Evolutionary conservation across 768 basidiomycete genomes (phyloP).

Genomic region (Tulasnella sp.): DNA sequence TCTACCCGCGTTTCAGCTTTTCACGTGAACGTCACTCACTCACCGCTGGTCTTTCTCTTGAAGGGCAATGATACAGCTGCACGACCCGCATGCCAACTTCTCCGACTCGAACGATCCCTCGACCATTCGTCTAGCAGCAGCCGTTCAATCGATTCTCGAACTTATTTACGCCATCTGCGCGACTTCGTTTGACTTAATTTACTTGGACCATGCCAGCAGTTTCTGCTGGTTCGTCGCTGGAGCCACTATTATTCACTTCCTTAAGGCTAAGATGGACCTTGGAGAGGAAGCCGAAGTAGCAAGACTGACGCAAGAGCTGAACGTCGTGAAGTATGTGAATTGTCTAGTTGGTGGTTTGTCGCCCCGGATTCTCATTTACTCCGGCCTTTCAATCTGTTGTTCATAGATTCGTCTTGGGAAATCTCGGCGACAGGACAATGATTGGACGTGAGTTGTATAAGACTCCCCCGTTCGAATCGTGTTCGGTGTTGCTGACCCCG

Average conservation of each 20-base stretch:
- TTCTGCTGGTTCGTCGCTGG: constrained; percentile 71
- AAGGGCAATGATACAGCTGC: constrained; percentile 66
- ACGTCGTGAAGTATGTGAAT: constrained; percentile 60
- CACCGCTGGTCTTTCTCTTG: neutral
- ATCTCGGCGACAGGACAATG: neutral
- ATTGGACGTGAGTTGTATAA: neutral
- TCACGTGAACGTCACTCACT: neutral
- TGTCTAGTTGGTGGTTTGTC: neutral
- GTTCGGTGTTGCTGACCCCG: neutral
- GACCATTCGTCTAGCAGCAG: constrained; percentile 66
- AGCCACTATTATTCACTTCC: constrained; percentile 65
- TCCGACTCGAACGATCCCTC: constrained; percentile 64
- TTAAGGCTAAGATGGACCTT: constrained; percentile 63
- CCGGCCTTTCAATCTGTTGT: neutral
- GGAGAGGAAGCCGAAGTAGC: constrained; percentile 59
- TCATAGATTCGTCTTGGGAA: neutral
- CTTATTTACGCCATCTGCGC: constrained; percentile 65
- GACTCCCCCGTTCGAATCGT: neutral
- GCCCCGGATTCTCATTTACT: neutral
- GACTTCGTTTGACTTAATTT: constrained; percentile 71
- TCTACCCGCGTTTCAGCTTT: neutral
- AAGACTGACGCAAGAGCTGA: constrained; percentile 63
- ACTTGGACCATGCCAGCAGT: constrained; percentile 68
- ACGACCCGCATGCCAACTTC: constrained; percentile 75
- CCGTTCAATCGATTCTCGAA: constrained; percentile 68